Percentiles rank a stretch among this genome's conserved stretches.
Conservation (phyloP, 768 basidiomycete genomes). For the Hypholoma fasciculare region DNA sequence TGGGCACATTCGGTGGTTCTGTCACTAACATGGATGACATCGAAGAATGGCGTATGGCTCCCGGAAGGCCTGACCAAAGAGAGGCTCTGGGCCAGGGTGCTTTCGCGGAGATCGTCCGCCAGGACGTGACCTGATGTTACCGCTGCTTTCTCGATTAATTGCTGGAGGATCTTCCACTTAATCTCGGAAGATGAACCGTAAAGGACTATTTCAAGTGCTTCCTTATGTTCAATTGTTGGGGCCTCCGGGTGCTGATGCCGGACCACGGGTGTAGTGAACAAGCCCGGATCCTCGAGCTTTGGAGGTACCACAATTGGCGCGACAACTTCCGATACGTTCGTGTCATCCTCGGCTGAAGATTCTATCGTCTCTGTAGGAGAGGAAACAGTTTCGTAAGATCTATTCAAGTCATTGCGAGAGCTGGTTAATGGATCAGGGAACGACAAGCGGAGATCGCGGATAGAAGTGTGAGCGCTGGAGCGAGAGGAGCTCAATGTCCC, state of each 20-base stretch:
- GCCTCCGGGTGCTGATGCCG: slow-evolving; percentile 28
- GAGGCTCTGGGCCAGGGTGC: slow-evolving; percentile 26
- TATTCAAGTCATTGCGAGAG: slow-evolving; percentile 60
- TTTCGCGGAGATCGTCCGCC: slow-evolving; percentile 22
- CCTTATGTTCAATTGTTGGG: slow-evolving; percentile 18
- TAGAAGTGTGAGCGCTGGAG: slow-evolving; percentile 58
- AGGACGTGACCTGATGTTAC: slow-evolving; percentile 36
- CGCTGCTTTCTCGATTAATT: slow-evolving; percentile 56
- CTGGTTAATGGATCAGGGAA: slow-evolving; percentile 84
- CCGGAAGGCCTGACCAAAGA: slow-evolving; percentile 27
- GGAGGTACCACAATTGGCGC: slow-evolving; percentile 14
- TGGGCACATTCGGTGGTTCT: slow-evolving; percentile 27
- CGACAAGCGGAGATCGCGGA: slow-evolving; percentile 75
- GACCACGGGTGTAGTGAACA: slow-evolving; percentile 35
- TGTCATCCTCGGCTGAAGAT: slow-evolving; percentile 22
- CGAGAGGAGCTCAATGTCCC: slow-evolving; percentile 78
- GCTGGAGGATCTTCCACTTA: slow-evolving; percentile 64
- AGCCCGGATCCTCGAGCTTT: slow-evolving; percentile 34
- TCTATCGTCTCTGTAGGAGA: slow-evolving; percentile 35
- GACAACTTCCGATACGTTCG: slow-evolving; percentile 14
- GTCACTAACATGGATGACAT: slow-evolving; percentile 37
- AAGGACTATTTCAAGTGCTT: slow-evolving; percentile 62
- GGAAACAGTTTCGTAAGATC: slow-evolving; percentile 56
- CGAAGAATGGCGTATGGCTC: slow-evolving; percentile 24
- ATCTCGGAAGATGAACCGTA: slow-evolving; percentile 60